Base-by-base conservation (phyloP, 2,329 filamentous ascomycete genomes). In the Alternaria burnsii region DNA sequence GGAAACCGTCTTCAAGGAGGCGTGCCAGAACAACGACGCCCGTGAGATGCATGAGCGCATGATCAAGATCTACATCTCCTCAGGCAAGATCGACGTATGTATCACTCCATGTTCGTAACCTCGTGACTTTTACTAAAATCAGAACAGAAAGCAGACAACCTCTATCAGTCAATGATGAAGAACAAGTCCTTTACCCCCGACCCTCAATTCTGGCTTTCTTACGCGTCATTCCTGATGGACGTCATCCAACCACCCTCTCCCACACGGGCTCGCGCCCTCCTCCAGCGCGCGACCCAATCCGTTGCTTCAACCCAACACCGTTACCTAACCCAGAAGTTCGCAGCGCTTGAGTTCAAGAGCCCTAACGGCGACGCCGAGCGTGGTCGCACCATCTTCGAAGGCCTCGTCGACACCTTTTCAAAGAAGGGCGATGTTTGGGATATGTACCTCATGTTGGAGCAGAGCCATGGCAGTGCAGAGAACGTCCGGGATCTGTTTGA, bases 341-440 rank as follows among this genome's bases (percentile, higher is more conserved):
- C 91, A 0, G 90, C 92, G 18, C 87, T 99, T 22, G 95, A 99
- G 79, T 99, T 97, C 85, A 90, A 89, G 66, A 94, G 91, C 11
- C 79, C 88, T 8, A 88, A 91, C 71, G 94, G 94, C 55, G 92
- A 96, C 71, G 84, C 93, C 3, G 96, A 99, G 81, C 91, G 92
- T 59, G 95, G 95, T 10, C 90, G 96, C 18, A 99, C 96, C 26
- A 90, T 98, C 74, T 98, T 98, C 71, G 94, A 97, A 79, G 91
- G 90, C 40, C 84, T 99, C 9, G 84, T 99, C 8, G 87, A 88
- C 36, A 90, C 91, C 5, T 97, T 90, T 82, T 92, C 93, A 46
- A 97, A 96, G 83, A 92, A 93, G 77, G 88, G 93, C 61, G 93
- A 97, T 76, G 83, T 98, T 52, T 98, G 94, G 94, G 95, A 93